Evolutionary conservation across 768 basidiomycete species (phyloP).

Genomic region (Podaxis sp.): DNA sequence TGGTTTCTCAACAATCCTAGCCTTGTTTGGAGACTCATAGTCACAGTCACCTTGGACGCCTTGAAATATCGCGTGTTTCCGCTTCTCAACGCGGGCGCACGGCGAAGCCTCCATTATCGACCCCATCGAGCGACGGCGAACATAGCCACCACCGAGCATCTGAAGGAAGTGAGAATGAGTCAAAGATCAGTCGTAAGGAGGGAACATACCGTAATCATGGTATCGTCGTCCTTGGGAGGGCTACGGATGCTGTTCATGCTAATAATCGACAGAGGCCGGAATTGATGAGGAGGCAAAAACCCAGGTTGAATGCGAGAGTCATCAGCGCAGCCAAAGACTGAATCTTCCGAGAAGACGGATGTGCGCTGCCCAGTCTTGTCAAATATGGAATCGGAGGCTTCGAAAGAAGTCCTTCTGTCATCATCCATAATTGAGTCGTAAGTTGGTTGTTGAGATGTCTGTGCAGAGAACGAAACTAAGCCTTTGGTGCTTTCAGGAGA

Average conservation of each 20-base stretch:
- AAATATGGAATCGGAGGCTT: conserved; percentile 54
- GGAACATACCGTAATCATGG: conserved; percentile 70
- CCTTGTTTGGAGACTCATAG: conserved; percentile 42
- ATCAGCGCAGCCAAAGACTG: conserved; percentile 58
- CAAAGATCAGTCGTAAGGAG: conserved; percentile 12
- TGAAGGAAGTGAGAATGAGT: conserved; percentile 23
- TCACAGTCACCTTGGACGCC: conserved; percentile 29
- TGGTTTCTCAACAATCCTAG: conserved; percentile 57
- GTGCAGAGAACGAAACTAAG: conserved; percentile 17
- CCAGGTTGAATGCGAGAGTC: conserved; percentile 31
- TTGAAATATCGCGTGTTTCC: conserved; percentile 50
- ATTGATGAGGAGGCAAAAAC: conserved; percentile 48
- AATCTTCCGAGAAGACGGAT: conserved; percentile 51
- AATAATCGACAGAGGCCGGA: conserved; percentile 64
- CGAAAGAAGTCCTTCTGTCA: conserved; percentile 35
- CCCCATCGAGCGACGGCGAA: conserved; percentile 66
- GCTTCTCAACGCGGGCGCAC: conserved; percentile 63
- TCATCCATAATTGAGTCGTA: conserved; percentile 71
- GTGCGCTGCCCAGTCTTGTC: conserved; percentile 58
- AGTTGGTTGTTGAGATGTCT: conserved; percentile 26
- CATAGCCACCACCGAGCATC: conserved; percentile 82
- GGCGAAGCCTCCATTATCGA: conserved; percentile 72
- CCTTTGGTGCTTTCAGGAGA: conserved; percentile 50
- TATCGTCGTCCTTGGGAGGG: conserved; percentile 68
- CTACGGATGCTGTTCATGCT: conserved; percentile 52